A percentile compares a stretch with the other conserved stretches of the same genome.
phyloP scores from a whole-genome alignment of 2,329 filamentous ascomycete genomes.

The Ophiostoma australiae region DNA sequence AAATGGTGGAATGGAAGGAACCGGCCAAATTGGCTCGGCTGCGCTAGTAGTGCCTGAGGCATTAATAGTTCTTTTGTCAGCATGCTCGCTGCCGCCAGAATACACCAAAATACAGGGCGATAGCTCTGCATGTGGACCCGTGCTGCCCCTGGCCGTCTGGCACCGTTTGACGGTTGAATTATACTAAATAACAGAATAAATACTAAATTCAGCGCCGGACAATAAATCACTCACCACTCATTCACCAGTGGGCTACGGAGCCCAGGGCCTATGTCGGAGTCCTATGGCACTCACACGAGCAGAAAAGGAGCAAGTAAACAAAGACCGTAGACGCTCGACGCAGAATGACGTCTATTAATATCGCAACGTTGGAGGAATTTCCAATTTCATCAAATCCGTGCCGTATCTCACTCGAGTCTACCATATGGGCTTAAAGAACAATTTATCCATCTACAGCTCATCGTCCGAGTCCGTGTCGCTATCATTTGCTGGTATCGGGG shows the following conservation, averaged over 20 bases:
- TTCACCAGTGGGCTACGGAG: neutral
- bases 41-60: slow-evolving; percentile 22
- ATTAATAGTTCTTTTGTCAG: neutral
- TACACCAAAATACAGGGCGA: neutral
- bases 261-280: neutral
- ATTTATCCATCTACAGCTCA: slow-evolving; percentile 42
- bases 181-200: neutral
- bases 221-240: slow-evolving; percentile 22
- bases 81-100: neutral
- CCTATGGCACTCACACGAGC: too few species aligned
- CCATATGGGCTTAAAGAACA: neutral
- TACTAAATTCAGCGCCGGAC: neutral
- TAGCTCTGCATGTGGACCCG: neutral
- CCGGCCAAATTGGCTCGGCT: slow-evolving; percentile 22
- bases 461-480: slow-evolving; percentile 55
- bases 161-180: neutral
- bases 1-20: slow-evolving; percentile 26
- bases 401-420: neutral
- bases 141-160: neutral
- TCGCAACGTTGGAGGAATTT: neutral
- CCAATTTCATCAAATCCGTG: neutral
- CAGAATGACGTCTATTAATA: neutral
- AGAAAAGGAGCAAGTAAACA: slow-evolving; percentile 9
- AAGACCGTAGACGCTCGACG: neutral
- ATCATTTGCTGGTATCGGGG: slow-evolving; percentile 25